A percentile compares a stretch with the other conserved stretches of the same genome.
Conservation (phyloP, 2,329 filamentous ascomycete species). For the Xylaria hypoxylon region DNA sequence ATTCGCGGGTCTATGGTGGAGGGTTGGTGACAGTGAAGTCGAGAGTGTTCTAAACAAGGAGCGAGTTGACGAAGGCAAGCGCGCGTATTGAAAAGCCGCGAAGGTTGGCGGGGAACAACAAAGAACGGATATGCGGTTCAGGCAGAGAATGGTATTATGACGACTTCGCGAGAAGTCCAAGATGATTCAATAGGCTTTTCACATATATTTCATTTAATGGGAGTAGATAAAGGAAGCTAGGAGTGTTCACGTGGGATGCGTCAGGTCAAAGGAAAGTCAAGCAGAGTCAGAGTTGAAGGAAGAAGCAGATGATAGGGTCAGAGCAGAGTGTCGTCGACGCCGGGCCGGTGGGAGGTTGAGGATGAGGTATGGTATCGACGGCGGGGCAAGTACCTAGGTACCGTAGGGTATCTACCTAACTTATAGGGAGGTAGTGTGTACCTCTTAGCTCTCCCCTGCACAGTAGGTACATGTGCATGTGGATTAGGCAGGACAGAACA, state of each 20-base stretch:
- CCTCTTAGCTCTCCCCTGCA: constrained; percentile 23
- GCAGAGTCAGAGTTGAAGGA: constrained; percentile 28
- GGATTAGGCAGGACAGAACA: constrained; percentile 35
- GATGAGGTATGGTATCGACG: constrained; percentile 23
- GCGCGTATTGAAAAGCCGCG: constrained; percentile 34
- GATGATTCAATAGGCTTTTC: constrained; percentile 26
- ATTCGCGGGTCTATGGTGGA: constrained; percentile 19
- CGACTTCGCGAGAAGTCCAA: constrained; percentile 31
- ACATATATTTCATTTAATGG: constrained; percentile 21
- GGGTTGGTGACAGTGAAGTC: constrained; percentile 7
- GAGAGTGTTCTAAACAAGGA: constrained; percentile 20
- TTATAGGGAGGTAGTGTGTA: not conserved
- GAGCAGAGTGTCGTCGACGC: constrained; percentile 36
- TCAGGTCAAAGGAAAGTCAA: constrained; percentile 22
- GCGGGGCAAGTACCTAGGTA: constrained; percentile 33
- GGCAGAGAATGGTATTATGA: constrained; percentile 45
- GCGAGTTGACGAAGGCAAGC: constrained; percentile 33
- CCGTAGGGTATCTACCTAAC: not conserved
- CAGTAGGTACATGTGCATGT: constrained; percentile 16
- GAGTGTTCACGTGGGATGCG: constrained; percentile 40
- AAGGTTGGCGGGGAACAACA: constrained; percentile 35
- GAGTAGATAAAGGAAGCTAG: constrained; percentile 32
- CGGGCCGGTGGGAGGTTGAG: constrained; percentile 31
- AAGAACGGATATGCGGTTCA: constrained; percentile 42
- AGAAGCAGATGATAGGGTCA: constrained; percentile 34